Base-by-base conservation (phyloP, 768 basidiomycete species). In the Boletus rubescentipes region DNA sequence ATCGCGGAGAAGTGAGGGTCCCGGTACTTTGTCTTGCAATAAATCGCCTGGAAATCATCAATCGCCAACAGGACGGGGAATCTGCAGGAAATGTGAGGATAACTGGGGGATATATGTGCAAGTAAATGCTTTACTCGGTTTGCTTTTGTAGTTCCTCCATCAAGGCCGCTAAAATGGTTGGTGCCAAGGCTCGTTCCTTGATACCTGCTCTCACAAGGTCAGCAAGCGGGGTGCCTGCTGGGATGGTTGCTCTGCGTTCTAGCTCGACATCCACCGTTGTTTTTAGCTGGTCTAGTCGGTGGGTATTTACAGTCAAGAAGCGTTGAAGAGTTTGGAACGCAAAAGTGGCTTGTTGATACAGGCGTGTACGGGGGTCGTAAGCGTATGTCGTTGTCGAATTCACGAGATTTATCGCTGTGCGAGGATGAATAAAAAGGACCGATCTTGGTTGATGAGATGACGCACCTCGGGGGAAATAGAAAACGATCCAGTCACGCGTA, bases 41-140 rank as follows among this genome's bases (percentile, higher is more conserved):
- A 93, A 23, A 97, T 69, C 0, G 91, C 79, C 67, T 96, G 94
- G 67, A 91, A 84, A 61, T 96, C 93, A 59, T 97, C 94, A 1
- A 95, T 76, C 0, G 93, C 93, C 30, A 95, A 73, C 7, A 97
- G 67, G 2, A 96, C 87, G 0, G 92, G 92, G 62, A 77, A 74
- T 40, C 91, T 93, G 54, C 10, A 49, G 20, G 46, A 46, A 23
- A 16, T 48, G 50, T 47, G 42, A 36, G 20, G 37, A 45, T 20
- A 15, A n/a, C 18, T 4, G 16, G 6, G 10, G 2, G 9, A 36
- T 26, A 41, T 26, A 30, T 40, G 1, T n/a, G 16, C 4, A 37
- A 21, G 5, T 6, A 4, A 23, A 18, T 1, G 23, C 69, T 82
- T 60, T 51, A 93, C 88, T 77, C 65, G 2, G 75, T 83, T 64